These are phyloP conservation scores for Shiraia bambusicola DNA, from an alignment of 2,329 filamentous ascomycete species.

Conservation along the genomic window DNA sequence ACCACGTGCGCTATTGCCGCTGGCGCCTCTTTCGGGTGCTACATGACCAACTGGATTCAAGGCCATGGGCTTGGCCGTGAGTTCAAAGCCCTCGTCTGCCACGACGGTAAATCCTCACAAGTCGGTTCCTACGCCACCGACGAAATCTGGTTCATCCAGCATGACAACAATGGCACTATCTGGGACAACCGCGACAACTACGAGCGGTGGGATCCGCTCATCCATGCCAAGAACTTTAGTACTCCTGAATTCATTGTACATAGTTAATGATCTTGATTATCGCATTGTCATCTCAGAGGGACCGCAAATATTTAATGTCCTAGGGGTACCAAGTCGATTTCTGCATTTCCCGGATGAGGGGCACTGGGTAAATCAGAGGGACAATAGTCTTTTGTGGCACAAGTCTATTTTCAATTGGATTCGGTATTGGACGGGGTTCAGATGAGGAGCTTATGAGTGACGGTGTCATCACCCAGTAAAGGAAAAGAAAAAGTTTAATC, in stretches of 20 bases:
- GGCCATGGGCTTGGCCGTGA: constrained; percentile 78
- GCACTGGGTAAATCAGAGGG: constrained; percentile 82
- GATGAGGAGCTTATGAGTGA: constrained; percentile 35
- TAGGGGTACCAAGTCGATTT: constrained; percentile 73
- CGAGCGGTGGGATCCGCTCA: constrained; percentile 60
- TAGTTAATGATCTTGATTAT: constrained; percentile 83
- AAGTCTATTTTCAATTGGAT: constrained; percentile 48
- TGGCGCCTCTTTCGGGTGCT: constrained; percentile 58
- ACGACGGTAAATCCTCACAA: constrained; percentile 77
- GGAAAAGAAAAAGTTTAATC: too few species aligned
- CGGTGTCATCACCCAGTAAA: constrained; percentile 37
- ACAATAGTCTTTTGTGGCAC: constrained; percentile 90
- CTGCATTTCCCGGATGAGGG: constrained; percentile 78
- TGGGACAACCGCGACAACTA: constrained; percentile 51
- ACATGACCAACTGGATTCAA: constrained; percentile 76
- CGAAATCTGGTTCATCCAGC: constrained; percentile 56
- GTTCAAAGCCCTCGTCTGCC: constrained; percentile 85
- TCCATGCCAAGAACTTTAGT: constrained; percentile 66
- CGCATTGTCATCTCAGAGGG: constrained; percentile 84
- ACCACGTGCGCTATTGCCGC: constrained; percentile 70
- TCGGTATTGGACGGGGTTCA: constrained; percentile 32
- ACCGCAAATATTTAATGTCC: constrained; percentile 78
- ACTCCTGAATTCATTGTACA: constrained; percentile 91
- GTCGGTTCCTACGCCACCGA: constrained; percentile 52
- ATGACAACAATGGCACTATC: constrained; percentile 45